These are phyloP conservation scores for Dactylorhiza incarnata DNA, from an alignment of 106 monocot genomes.

Conservation along the genomic window DNA sequence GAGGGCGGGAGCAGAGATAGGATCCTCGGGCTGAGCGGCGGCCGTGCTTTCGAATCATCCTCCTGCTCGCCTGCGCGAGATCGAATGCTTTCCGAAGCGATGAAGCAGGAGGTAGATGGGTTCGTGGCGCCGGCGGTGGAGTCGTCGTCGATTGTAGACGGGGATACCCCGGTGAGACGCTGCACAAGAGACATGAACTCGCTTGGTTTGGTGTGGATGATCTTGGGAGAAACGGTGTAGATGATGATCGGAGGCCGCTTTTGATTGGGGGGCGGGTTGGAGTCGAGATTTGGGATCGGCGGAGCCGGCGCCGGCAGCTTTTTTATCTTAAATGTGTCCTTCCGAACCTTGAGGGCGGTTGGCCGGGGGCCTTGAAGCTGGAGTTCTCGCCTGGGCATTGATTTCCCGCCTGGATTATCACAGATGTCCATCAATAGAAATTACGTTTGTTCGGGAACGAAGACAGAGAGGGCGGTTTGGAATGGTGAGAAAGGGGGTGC, in stretches of 20 bases:
- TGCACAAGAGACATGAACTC: constrained; percentile 59
- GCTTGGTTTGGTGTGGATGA: constrained; percentile 43
- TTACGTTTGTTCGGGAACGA: no score
- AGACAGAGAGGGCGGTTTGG: no score
- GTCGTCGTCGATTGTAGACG: constrained; percentile 10
- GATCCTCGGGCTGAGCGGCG: constrained; percentile 14
- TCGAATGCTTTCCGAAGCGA: no score
- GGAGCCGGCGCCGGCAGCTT: constrained; percentile 20
- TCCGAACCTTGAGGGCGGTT: constrained; percentile 36
- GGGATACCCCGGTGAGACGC: constrained; percentile 40
- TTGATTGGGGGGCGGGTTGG: neutral
- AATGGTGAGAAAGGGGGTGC: no score
- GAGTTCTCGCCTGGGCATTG: constrained; percentile 16
- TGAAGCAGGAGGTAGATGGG: neutral
- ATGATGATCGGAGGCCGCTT: constrained; percentile 37
- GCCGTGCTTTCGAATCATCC: neutral
- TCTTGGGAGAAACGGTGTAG: constrained; percentile 55
- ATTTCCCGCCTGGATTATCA: neutral
- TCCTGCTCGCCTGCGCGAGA: neutral
- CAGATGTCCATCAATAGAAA: constrained; percentile 13
- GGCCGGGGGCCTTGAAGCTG: constrained; percentile 51
- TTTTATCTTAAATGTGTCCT: constrained; percentile 43
- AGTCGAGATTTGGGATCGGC: neutral
- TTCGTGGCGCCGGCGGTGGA: neutral
- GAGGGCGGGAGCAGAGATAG: constrained; percentile 31